Conservation (phyloP, 2,329 filamentous ascomycete species). For the Cladosporium velox region DNA sequence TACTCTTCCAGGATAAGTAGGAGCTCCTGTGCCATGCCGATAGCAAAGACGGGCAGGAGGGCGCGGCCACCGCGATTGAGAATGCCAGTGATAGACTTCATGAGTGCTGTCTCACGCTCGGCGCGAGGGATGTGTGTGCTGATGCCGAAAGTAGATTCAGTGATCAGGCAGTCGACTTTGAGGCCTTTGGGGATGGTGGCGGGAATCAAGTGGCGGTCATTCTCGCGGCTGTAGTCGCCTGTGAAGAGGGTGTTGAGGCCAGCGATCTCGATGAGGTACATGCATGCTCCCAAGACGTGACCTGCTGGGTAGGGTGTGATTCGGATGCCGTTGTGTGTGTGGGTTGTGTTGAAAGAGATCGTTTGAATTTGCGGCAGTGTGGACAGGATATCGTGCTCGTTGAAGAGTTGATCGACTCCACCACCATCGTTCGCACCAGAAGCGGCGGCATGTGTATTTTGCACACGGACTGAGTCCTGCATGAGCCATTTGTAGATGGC, state of each 20-base stretch:
- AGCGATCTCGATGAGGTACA: conserved; percentile 97
- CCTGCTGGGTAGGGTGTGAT: conserved; percentile 97
- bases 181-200: conserved; percentile 85
- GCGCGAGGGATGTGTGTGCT: conserved; percentile 88
- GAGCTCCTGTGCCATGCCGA: conserved; percentile 90
- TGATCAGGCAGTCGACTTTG: conserved; percentile 95
- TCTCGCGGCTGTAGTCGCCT: conserved; percentile 93
- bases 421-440: conserved; percentile 33
- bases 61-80: conserved; percentile 90
- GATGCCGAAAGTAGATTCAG: conserved; percentile 95
- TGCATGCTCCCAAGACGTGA: conserved; percentile 95
- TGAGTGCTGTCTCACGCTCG: conserved; percentile 87
- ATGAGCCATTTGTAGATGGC: conserved; percentile 99
- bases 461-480: conserved; percentile 91
- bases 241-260: conserved; percentile 97
- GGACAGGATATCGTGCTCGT: conserved; percentile 89
- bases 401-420: conserved; percentile 73
- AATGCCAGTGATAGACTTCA: conserved; percentile 92
- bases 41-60: conserved; percentile 90
- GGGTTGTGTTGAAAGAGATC: conserved; percentile 97
- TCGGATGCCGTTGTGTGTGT: conserved; percentile 92
- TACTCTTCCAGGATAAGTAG: conserved; percentile 95
- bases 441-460: conserved; percentile 43
- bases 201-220: conserved; percentile 92
- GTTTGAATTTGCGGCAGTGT: conserved; percentile 95